Conservation (phyloP, 345 rosid genomes). For the Aegle marmelos region DNA sequence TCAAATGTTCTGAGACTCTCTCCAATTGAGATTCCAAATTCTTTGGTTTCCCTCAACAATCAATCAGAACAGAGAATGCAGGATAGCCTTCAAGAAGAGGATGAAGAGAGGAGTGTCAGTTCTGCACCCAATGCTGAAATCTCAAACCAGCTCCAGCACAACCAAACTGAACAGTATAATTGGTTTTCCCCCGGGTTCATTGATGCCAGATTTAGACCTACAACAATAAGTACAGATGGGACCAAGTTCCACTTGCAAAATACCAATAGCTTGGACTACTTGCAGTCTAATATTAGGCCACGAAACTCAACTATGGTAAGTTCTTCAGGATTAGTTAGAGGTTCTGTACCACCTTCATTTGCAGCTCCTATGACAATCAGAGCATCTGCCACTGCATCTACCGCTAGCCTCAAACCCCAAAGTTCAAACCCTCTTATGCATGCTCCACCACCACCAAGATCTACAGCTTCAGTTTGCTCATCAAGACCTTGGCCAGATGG, state of each 20-base stretch:
- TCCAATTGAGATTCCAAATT: neutral
- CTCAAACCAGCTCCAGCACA: conserved; percentile 10
- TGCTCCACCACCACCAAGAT: conserved; percentile 10
- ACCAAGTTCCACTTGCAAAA: conserved; percentile 5
- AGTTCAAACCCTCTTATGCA: neutral
- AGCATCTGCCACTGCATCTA: conserved; percentile 1
- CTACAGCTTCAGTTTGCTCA: conserved; percentile 9
- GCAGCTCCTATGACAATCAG: conserved; percentile 15
- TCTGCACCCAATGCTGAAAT: conserved; percentile 1
- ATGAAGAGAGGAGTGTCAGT: neutral
- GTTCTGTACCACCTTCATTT: conserved; percentile 3
- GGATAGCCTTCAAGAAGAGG: neutral
- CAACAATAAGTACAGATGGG: neutral
- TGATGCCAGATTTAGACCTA: conserved; percentile 13
- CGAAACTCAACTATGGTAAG: neutral
- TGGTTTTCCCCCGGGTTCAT: neutral
- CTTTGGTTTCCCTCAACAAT: neutral
- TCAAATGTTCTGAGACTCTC: conserved; percentile 7
- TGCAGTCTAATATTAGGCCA: conserved; percentile 1
- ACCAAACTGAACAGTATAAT: conserved; percentile 1
- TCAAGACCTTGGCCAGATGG: conserved; percentile 15
- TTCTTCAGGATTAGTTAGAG: conserved; percentile 9
- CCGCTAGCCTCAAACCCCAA: conserved; percentile 1
- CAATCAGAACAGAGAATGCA: conserved; percentile 11
- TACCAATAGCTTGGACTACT: neutral